phyloP scores from a whole-genome alignment of 352 stramenopile genomes.

The Pythium phragmiticola region DNA sequence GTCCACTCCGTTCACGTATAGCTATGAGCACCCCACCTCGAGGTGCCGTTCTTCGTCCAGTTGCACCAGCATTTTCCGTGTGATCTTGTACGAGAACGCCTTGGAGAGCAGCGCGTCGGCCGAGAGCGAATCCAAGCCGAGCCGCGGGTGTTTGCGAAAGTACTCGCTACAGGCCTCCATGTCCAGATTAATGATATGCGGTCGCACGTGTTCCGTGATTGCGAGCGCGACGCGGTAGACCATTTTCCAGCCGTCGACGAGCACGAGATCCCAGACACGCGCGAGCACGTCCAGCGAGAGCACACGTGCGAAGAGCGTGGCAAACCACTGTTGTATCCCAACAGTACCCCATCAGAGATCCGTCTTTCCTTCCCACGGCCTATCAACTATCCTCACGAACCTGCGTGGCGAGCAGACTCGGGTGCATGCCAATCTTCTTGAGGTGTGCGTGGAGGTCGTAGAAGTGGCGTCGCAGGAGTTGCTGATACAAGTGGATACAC shows the following conservation, averaged over 20 bases:
- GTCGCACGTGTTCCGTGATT: slow-evolving; percentile 54
- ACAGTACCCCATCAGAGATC: too few relatives aligned
- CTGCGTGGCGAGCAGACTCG: slow-evolving; percentile 75
- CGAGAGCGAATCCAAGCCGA: slow-evolving; percentile 41
- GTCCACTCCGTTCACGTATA: neutral
- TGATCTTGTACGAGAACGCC: slow-evolving; percentile 68
- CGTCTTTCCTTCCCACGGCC: too few relatives aligned
- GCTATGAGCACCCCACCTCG: slow-evolving; percentile 36
- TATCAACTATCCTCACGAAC: slow-evolving; percentile 23
- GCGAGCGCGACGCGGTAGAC: slow-evolving; percentile 70
- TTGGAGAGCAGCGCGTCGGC: slow-evolving; percentile 40
- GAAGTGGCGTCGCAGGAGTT: slow-evolving; percentile 68
- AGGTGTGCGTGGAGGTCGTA: slow-evolving; percentile 64
- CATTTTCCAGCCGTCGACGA: slow-evolving; percentile 79
- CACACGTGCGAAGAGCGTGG: slow-evolving; percentile 76
- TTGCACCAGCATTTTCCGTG: slow-evolving; percentile 45
- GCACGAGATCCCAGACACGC: slow-evolving; percentile 70
- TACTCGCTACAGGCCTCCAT: slow-evolving; percentile 76
- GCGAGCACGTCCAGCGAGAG: slow-evolving; percentile 43
- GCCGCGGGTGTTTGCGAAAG: slow-evolving; percentile 59
- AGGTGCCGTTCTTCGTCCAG: slow-evolving; percentile 72
- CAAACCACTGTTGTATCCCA: slow-evolving; percentile 62
- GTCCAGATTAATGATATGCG: slow-evolving; percentile 50
- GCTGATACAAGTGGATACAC: slow-evolving; percentile 78
- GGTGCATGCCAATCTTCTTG: slow-evolving; percentile 78